Base-by-base conservation (phyloP, 2,329 filamentous ascomycete species). In the Sordariomycetes sp. region DNA sequence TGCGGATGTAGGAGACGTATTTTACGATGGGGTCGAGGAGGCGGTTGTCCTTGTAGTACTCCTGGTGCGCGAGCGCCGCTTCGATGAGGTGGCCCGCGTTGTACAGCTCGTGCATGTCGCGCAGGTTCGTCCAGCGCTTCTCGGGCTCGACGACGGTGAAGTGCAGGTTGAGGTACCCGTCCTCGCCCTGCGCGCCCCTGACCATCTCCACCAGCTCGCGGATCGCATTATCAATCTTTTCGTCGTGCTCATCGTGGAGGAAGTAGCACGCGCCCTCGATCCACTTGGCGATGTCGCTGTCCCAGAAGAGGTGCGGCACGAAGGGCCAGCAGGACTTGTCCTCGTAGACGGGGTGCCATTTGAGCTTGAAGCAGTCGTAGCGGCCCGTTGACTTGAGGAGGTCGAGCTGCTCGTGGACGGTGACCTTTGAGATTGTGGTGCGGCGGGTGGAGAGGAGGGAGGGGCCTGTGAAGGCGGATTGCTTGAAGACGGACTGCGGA, bases 111-210 rank as follows among this genome's bases (percentile, higher is more conserved):
- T 86, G 82, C 69, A 83, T 76, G 66, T 86, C 83, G 54, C 80
- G 68, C 8, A 86, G 61, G 62, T 86, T 85, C 0, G 78, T 75
- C 71, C 80, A 86, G 10, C 81, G 67, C 56, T 78, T 77, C 0
- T 69, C 73, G 0, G 79, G 80, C 51, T 80, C 79, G 1, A 83
- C 78, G 0, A 86, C 78, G 0, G 79, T 83, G 61, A 79, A 86
- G 64, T 86, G 81, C 7, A 84, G 77, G 63, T 86, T 86, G 24
- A 87, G 65, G 64, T 86, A 87, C 1, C 83, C 83, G 64, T 86
- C 83, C 1, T 71, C 66, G 57, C 80, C 76, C 68, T 86, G 82
- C 0, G 83, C 82, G 1, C 64, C 67, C 8, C 75, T 65, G 12
- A 86, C 83, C 76, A 81, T 84, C 0, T 73, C 70, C 0, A 82